Evolutionary conservation across 139 green algal genomes (phyloP), one percentile per base, ranked within the genome.

Genomic region (Desmodesmus armatus): DNA sequence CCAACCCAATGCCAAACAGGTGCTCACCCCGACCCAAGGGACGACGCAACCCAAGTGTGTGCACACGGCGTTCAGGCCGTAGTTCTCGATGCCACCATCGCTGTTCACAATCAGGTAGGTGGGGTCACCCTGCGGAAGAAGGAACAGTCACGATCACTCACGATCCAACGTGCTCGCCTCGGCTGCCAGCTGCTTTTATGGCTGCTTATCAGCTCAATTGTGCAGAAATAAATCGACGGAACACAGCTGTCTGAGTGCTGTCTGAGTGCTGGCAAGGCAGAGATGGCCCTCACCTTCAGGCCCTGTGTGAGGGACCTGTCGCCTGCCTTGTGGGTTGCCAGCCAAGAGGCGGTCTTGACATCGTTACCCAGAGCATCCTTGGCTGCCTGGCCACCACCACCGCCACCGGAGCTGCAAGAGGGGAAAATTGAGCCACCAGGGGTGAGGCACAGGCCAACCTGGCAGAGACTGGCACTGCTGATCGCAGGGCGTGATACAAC

Each of bases 31-130:
- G 78, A 98, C 97, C 97, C 97, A 99, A 23, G 97, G 97, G n/a
- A 99, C 97, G 71, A 99, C 97, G 92, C 97, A 99, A 65, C 98
- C 97, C 85, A 99, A 87, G 92, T 99, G 98, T 40, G 98, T 99
- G 98, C 98, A 99, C 71, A 99, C 96, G 69, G 97, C 97, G 90
- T 99, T 99, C 5, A 99, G 78, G 82, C 98, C 98, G 86, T 94
- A 99, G 47, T 95, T 95, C 89, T 97, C 94, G 44, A 99, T 92
- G 25, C 85, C 82, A 73, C 88, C 87, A 6, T 98, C 89, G n/a
- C 88, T 72, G 66, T 88, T 98, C 33, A 99, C 96, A 53, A 99
- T 93, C 44, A 99, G 91, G 96, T 99, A 99, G 47, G 96, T 99
- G 67, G 98, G 95, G 87, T 99, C 98, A 72, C 95, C 95, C 96